Evolutionary conservation across 176 grass and related monocot genomes (phyloP), one percentile per base, ranked within the genome.

Genomic region (Avena eriantha): DNA sequence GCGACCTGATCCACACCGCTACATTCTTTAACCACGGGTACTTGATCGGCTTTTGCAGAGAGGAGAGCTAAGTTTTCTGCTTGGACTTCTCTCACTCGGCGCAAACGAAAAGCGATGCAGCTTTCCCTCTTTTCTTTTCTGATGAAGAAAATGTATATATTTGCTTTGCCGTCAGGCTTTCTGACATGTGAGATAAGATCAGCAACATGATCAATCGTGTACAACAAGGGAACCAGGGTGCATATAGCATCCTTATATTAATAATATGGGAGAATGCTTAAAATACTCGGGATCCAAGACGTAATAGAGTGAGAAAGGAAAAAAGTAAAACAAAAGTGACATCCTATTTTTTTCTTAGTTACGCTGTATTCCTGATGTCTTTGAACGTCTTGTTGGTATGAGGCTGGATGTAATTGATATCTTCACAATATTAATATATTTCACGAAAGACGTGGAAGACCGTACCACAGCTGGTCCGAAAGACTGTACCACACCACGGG

Each of bases 221-320:
- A 41, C 56, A 80, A 6, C 7, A 76, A 87, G 67, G 35, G 73
- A 86, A 72, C 7, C 55, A 65, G 15, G 19, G 36, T 10, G 68
- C 68, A 4, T 6, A 29, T 3, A 11, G 1, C 69, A 31, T 36
- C 19, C 18, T 36, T 11, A 10, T 23, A 12, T 23, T 11, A 29
- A 61, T 61, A 24, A 12, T 13, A 61, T 61, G 58, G n/a, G 22
- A 4, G 12, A 31, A 64, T 16, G 24, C 24, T 65, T 31, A 65
- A 16, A 65, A 6, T 31, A 65, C 24, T 65, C 33, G 4, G 19
- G 31, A 69, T 36, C 15, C 66, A 69, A 65, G 33, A 64, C 26
- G 48, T 71, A 73, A 81, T 19, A 59, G 34, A 67, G 60, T 0
- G 29, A 65, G 34, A 34, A 57, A 76, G 72, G 3, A 8, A 17